phyloP scores from a whole-genome alignment of 129 eudicot species.

The Tagetes patula region DNA sequence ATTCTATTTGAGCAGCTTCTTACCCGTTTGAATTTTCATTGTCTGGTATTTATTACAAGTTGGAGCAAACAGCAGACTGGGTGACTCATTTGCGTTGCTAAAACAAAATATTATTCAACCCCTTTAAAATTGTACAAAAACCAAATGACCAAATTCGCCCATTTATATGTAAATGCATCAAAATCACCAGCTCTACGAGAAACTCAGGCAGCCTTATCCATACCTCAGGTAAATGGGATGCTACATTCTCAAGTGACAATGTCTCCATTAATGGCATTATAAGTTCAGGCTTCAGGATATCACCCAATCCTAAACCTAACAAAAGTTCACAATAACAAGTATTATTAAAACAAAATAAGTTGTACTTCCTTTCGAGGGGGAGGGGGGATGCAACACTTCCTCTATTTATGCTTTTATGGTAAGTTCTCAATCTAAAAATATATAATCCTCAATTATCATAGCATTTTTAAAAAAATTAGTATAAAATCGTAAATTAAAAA shows the following conservation, averaged over 20 bases:
- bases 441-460: background rate
- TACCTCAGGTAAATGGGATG: constrained; percentile 94
- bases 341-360: background rate
- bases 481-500: background rate
- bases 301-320: constrained; percentile 84
- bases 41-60: too few species aligned
- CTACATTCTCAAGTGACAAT: constrained; percentile 60
- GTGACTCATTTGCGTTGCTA: background rate
- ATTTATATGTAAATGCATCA: background rate
- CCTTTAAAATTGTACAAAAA: background rate
- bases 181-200: background rate
- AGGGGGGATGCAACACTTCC: constrained; percentile 5
- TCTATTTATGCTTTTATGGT: background rate
- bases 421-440: background rate
- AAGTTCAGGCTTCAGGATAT: constrained; percentile 88
- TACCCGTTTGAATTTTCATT: background rate
- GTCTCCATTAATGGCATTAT: constrained; percentile 70
- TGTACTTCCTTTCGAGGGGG: background rate
- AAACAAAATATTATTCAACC: background rate
- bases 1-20: background rate
- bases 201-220: background rate
- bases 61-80: too few species aligned
- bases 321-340: background rate
- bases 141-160: background rate
- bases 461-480: background rate